Evolutionary conservation across 768 basidiomycete genomes (phyloP), one percentile per base, ranked within the genome.

Genomic region (Megacollybia marginata): DNA sequence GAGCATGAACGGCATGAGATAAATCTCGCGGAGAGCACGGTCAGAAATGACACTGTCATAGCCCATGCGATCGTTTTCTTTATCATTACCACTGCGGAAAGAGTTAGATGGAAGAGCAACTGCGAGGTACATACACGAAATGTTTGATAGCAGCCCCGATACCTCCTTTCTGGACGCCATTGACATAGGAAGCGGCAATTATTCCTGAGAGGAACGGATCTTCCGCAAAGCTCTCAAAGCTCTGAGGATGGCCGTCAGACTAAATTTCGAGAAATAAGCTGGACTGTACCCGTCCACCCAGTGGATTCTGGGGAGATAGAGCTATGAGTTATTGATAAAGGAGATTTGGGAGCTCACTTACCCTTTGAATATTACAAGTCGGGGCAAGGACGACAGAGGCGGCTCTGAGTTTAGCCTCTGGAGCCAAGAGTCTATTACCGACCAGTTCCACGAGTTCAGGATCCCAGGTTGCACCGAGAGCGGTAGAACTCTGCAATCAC

Each of bases 201-300:
- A 67, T 75, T 15, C 80, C 84, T 32, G 81, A 85, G 9, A 85
- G 66, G 58, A 79, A 72, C 28, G 83, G 83, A 61, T 86, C 84
- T 58, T 86, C 83, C 2, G 80, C 82, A 63, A 84, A 86, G 1
- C 80, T 83, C 61, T 87, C 86, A 57, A 87, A 88, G 1, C 76
- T 70, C 34, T 80, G 67, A 6, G 80, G 80, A 13, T 79, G 81
- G 3, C 82, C 65, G 13, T 79, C 80, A 8, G 74, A 75, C 6
- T 28, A 28, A 28, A 6, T 28, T 28, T 3, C 23, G 23, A 6
- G 23, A 28, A 28, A 6, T 28, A 28, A 28, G 23, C 23, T 6
- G 2, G 6, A 28, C 23, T 28, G 23, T 28, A 28, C 23, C 23
- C 23, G 23, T 28, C 23, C 23, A 28, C 23, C 23, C 23, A 28